phyloP scores from a whole-genome alignment of 345 rosid genomes.

The Combretum micranthum region DNA sequence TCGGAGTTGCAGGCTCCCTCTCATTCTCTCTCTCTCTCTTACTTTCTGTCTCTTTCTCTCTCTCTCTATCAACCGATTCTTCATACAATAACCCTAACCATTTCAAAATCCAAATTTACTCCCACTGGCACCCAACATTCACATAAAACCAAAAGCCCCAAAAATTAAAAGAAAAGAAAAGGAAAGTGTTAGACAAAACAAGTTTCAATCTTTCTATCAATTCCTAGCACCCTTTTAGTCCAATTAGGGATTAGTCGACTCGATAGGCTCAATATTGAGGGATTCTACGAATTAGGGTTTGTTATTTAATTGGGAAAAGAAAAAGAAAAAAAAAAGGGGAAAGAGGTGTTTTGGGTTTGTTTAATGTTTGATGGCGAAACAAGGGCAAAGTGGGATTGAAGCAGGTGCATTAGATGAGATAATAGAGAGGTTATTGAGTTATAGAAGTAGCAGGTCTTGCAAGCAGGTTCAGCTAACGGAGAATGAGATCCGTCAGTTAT shows the following conservation, averaged over 20 bases:
- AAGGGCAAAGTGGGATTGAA: conserved; percentile 53
- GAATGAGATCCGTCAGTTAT: conserved; percentile 82
- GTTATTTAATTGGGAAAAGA: neutral
- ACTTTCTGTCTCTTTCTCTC: neutral
- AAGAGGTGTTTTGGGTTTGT: neutral
- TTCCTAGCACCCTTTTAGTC: no score
- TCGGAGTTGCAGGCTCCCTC: conserved; percentile 17
- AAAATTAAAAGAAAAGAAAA: neutral
- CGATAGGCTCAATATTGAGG: neutral
- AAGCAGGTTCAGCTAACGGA: conserved; percentile 80
- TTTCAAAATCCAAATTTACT: neutral
- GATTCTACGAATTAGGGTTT: neutral
- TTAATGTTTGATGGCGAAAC: conserved; percentile 36
- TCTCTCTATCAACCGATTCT: no score
- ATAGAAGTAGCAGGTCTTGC: conserved; percentile 51
- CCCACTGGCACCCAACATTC: neutral
- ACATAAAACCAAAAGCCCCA: no score
- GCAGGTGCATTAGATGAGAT: conserved; percentile 63
- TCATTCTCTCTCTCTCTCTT: neutral
- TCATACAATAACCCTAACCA: neutral
- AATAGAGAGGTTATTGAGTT: conserved; percentile 56
- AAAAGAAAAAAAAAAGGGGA: no score
- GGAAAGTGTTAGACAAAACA: no score
- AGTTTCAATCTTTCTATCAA: no score
- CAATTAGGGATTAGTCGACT: neutral